Evolutionary conservation across 495 filamentous ascomycete species (phyloP).

Genomic region (Paragyromitra xinjiangensis): DNA sequence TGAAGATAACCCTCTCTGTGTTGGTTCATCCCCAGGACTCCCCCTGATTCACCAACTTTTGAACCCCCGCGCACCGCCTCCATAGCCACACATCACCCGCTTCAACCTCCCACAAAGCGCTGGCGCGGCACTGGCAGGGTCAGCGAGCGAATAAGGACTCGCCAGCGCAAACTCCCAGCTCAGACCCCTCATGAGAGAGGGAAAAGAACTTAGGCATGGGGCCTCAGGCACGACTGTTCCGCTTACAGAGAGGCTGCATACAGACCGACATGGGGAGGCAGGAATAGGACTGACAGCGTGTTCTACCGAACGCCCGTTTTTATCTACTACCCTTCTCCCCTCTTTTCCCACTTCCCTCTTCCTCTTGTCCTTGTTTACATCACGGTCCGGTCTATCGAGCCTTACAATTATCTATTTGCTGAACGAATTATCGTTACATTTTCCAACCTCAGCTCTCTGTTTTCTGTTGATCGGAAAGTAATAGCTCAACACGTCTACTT

Average conservation of each 20-base stretch:
- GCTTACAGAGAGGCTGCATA: conserved; percentile 34
- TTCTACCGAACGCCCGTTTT: conserved; percentile 31
- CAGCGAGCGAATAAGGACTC: conserved; percentile 35
- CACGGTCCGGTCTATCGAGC: conserved; percentile 39
- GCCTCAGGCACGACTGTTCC: conserved; percentile 33
- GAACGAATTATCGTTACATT: conserved; percentile 14
- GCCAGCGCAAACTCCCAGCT: conserved; percentile 49
- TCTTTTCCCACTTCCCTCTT: conserved; percentile 18
- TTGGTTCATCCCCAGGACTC: conserved; percentile 8
- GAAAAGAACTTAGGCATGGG: neutral
- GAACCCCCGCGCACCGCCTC: conserved; percentile 37
- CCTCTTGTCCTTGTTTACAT: conserved; percentile 33
- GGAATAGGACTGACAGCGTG: conserved; percentile 44
- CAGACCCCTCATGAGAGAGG: conserved; percentile 21
- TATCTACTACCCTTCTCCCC: conserved; percentile 43
- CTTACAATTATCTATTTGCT: conserved; percentile 1
- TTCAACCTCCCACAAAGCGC: conserved; percentile 42
- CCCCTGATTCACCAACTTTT: conserved; percentile 30
- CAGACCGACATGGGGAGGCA: conserved; percentile 9
- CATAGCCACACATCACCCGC: conserved; percentile 41
- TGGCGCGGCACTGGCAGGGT: conserved; percentile 17
- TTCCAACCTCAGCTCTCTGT: conserved; percentile 1
- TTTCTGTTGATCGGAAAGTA: conserved; percentile 52
- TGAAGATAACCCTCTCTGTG: conserved; percentile 16
- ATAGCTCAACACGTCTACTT: conserved; percentile 8